phyloP scores from a whole-genome alignment of 1,139 yeast species.

The Debaryomyces subglobosus region DNA sequence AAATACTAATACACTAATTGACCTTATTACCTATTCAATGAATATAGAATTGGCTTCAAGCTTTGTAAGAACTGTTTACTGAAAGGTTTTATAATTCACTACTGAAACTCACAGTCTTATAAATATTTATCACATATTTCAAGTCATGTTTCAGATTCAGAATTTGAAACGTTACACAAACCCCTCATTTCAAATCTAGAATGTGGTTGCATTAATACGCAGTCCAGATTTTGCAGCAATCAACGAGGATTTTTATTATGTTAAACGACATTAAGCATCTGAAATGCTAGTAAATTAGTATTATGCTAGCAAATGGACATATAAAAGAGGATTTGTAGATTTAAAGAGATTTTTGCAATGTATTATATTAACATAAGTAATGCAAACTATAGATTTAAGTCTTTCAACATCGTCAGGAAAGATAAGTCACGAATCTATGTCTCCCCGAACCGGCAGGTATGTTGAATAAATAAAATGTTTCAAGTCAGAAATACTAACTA shows the following conservation, averaged over 20 bases:
- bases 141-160: constrained; percentile 23
- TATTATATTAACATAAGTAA: neutral
- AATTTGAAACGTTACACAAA: constrained; percentile 23
- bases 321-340: neutral
- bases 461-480: neutral
- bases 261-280: neutral
- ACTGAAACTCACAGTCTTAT: constrained; percentile 16
- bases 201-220: constrained; percentile 4
- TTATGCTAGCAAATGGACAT: neutral
- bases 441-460: neutral
- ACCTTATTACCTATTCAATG: neutral
- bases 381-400: constrained; percentile 1
- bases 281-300: constrained; percentile 1
- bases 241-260: constrained; percentile 5
- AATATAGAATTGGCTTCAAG: neutral
- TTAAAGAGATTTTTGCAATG: neutral
- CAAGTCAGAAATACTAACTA: neutral
- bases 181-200: constrained; percentile 8
- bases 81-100: constrained; percentile 6
- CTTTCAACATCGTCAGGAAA: neutral
- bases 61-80: constrained; percentile 6
- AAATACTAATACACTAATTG: neutral
- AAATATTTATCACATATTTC: constrained; percentile 6
- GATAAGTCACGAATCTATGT: neutral
- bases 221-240: constrained; percentile 8